A percentile compares a stretch with the other conserved stretches of the same genome.
Conservation (phyloP, 257 asterid genomes). For the Nicotiana attenuata region DNA sequence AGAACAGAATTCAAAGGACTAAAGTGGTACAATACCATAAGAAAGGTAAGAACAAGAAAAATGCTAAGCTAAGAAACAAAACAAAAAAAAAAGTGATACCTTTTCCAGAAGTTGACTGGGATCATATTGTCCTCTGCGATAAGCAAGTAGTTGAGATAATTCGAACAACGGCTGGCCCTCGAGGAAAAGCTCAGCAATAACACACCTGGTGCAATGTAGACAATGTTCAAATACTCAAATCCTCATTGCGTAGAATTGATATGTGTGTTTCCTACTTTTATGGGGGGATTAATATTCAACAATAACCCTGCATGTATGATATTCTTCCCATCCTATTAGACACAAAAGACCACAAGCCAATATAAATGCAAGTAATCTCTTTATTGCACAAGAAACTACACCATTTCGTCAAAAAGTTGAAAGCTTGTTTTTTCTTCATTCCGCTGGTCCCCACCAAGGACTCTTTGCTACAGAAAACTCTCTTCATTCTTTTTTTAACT, state of each 20-base stretch:
- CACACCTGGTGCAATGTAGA: conserved; percentile 64
- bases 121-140: conserved; percentile 98
- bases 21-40: background rate
- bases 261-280: background rate
- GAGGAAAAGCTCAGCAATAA: conserved; percentile 97
- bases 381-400: background rate
- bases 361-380: background rate
- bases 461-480: background rate
- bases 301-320: background rate
- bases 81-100: conserved; percentile 31
- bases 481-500: background rate
- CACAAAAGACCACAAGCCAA: background rate
- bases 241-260: background rate
- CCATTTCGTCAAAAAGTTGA: background rate
- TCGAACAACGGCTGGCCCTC: conserved; percentile 98
- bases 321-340: background rate
- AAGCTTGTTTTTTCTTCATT: background rate
- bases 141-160: conserved; percentile 93
- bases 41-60: background rate
- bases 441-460: background rate
- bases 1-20: background rate
- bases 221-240: conserved; percentile 4
- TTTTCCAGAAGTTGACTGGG: conserved; percentile 96
- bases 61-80: background rate
- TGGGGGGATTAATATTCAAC: background rate